Base-by-base conservation (phyloP, 257 asterid species). In the Rehmannia glutinosa region DNA sequence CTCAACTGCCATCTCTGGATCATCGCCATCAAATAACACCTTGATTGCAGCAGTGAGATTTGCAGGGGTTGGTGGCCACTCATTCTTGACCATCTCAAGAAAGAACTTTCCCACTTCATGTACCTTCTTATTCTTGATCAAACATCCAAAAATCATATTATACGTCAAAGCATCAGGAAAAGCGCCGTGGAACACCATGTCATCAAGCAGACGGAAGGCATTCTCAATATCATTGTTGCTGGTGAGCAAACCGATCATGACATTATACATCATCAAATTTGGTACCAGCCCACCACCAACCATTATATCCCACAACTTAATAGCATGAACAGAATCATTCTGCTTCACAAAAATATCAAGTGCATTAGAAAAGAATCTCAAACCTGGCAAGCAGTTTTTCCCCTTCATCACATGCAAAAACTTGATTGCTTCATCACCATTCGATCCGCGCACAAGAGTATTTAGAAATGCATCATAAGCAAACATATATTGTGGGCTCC, bases 11-110 rank as follows among this genome's bases (percentile, higher is more conserved):
- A 74, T 77, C 77, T 86, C 93, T 1, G 93, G 94, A 79, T 88
- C 93, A 78, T 82, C 86, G 3, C 82, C 79, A 12, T 81, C 87
- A 74, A 88, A 88, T 52, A 88, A 66, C 76, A 84, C 15, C 62
- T 79, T 66, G 53, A 88, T 88, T 13, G 91, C 86, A 20, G 83
- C 85, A 36, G 84, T 45, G 23, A 81, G 82, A 72, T 86, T 82
- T 45, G 58, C 74, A 19, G 82, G 79, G 4, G 87, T 84, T 20
- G 96, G 91, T 32, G 84, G 83, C 79, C 86, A 82, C 75, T 88
- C 96, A 68, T 88, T 88, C 83, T 84, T 88, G 60, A 80, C 68
- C 89, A 88, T 88, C 84, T 88, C 96, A 16, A 56, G 36, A 64
- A 84, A 86, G 81, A 88, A 88, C 58, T 68, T 82, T 10, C 81